Conservation (phyloP, 495 filamentous ascomycete genomes). For the Neurospora sp. region DNA sequence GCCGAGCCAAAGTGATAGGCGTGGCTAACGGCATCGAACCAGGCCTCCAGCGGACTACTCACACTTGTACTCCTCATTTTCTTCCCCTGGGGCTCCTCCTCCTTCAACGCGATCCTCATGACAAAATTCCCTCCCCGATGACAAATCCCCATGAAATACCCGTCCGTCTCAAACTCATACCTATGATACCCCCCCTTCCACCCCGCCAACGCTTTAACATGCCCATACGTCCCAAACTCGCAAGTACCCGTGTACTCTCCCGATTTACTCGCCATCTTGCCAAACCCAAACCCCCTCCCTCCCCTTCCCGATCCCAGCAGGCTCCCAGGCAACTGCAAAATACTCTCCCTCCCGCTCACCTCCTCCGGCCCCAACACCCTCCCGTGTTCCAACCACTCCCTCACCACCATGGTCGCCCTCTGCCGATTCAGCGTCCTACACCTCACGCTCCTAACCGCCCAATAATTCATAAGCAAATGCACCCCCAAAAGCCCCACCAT, state of each 20-base stretch:
- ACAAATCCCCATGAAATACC: conserved; percentile 48
- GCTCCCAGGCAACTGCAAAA: conserved; percentile 46
- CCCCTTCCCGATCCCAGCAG: not conserved
- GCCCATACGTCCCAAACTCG: conserved; percentile 27
- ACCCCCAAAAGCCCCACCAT: conserved; percentile 60
- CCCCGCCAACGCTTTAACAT: conserved; percentile 19
- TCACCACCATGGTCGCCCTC: conserved; percentile 70
- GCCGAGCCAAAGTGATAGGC: conserved; percentile 33
- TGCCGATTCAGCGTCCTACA: conserved; percentile 85
- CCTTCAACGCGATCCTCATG: conserved; percentile 55
- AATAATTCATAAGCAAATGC: conserved; percentile 76
- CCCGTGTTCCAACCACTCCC: conserved; percentile 43
- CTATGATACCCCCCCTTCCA: conserved; percentile 34
- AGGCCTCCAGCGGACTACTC: conserved; percentile 54
- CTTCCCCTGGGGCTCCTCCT: conserved; percentile 9
- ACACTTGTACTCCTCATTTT: conserved; percentile 9
- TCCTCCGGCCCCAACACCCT: conserved; percentile 51
- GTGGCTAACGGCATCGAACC: conserved; percentile 60
- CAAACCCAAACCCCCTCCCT: not conserved
- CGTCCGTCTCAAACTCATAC: conserved; percentile 38
- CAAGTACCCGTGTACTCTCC: conserved; percentile 35
- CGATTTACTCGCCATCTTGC: conserved; percentile 33
- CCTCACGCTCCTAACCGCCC: conserved; percentile 71
- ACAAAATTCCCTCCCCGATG: conserved; percentile 32
- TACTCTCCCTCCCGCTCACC: conserved; percentile 55